Evolutionary conservation across 345 rosid genomes (phyloP), one percentile per base, ranked within the genome.

Genomic region (Sisymbrium altissimum): DNA sequence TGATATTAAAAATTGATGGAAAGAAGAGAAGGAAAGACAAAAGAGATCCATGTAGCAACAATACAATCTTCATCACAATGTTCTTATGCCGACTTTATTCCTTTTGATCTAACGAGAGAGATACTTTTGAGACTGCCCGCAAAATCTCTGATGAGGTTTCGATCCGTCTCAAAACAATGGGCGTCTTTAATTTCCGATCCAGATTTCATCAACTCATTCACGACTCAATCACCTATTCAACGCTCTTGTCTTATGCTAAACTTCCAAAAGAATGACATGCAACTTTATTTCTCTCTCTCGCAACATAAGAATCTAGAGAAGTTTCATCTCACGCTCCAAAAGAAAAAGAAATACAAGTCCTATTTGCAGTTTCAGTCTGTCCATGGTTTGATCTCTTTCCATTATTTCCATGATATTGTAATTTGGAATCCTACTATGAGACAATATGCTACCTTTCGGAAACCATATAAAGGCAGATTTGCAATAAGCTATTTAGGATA

Each of bases 101-200:
- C 71, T 6, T 66, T 50, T 23, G 71, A 66, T 4, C n/a, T 66
- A 52, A 50, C 32, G 33, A 35, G 71, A 46, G 35, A 66, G 33
- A 50, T 36, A 66, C 71, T 66, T 66, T 1, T 66, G 23, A 52
- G 48, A 5, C 21, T 50, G 44, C 60, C 59, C 1, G 13, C 59
- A 50, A 25, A 9, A 67, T 38, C 71, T 52, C 15, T 67, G 36
- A 38, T 66, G 61, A 66, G 60, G 38, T 67, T 67, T 50, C 38
- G 61, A 39, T 67, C 25, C 17, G 71, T 67, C 38, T 67, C 71
- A 66, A 66, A 66, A 12, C 49, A 2, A 25, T 66, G 71, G 71
- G 59, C 71, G 0, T 66, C 61, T 50, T 1, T 66, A 48, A 52
- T 35, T 21, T 50, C 9, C 15, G 36, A 52, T n/a, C 35, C 5